These are phyloP conservation scores for Ustilago cynodontis DNA, from an alignment of 1,284 basidiomycete genomes.

Conservation along the genomic window DNA sequence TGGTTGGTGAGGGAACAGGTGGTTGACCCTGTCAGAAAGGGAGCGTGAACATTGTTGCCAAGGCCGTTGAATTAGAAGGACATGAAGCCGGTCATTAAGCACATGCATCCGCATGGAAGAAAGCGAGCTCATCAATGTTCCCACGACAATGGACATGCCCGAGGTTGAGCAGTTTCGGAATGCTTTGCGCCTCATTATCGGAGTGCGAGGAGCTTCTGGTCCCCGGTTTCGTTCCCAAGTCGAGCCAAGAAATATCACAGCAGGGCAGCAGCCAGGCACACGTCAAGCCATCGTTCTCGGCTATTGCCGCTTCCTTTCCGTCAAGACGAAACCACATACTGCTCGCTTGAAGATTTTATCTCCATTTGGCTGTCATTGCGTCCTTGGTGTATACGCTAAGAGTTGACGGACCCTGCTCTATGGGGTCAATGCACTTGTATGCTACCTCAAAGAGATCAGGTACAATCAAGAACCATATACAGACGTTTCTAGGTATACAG, in stretches of 20 bases:
- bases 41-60: not conserved
- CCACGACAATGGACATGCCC: conserved; percentile 1
- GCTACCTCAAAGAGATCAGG: not conserved
- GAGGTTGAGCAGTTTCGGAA: not conserved
- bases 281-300: too few relatives aligned
- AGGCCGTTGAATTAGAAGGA: not conserved
- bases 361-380: too few relatives aligned
- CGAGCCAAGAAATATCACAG: not conserved
- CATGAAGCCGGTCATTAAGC: not conserved
- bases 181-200: not conserved
- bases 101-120: not conserved
- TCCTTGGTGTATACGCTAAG: too few relatives aligned
- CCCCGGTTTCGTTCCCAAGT: too few relatives aligned
- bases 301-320: too few relatives aligned
- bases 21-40: not conserved
- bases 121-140: not conserved
- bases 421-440: not conserved
- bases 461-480: not conserved
- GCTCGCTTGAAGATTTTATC: too few relatives aligned
- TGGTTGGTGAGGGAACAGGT: not conserved
- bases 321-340: too few relatives aligned
- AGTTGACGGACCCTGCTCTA: not conserved
- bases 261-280: not conserved
- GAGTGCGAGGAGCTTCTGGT: not conserved
- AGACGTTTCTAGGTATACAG: not conserved